Percentiles rank a stretch among this genome's conserved stretches.
These are phyloP conservation scores for Stephania japonica DNA, from an alignment of 164 flowering plant genomes.

Conservation along the genomic window DNA sequence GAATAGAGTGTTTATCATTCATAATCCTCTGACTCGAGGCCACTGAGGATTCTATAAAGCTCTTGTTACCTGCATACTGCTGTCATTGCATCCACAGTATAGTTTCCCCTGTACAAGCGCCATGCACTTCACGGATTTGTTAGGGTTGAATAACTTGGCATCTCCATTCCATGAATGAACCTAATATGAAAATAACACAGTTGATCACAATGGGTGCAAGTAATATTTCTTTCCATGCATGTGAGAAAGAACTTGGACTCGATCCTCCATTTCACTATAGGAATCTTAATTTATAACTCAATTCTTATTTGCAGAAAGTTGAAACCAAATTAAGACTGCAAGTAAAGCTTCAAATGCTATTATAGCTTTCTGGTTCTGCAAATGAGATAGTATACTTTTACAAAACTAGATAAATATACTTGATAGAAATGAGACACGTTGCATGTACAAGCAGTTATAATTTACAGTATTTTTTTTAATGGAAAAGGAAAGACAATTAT, in stretches of 20 bases:
- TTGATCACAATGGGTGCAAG: not conserved
- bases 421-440: not conserved
- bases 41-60: not conserved
- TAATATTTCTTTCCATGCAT: not conserved
- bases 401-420: not conserved
- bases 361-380: not conserved
- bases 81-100: slow-evolving; percentile 73
- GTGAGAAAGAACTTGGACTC: not conserved
- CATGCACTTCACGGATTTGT: slow-evolving; percentile 57
- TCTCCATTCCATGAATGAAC: slow-evolving; percentile 73
- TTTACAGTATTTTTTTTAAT: not conserved
- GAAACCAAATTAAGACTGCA: not conserved
- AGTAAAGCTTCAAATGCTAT: not conserved
- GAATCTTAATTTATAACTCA: not conserved
- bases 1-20: not conserved
- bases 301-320: not conserved
- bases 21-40: not conserved
- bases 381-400: not conserved
- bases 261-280: not conserved
- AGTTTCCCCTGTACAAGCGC: slow-evolving; percentile 57
- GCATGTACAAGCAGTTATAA: too few species aligned
- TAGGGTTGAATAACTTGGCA: slow-evolving; percentile 45
- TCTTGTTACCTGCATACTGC: slow-evolving; percentile 60
- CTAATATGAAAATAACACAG: slow-evolving; percentile 21
- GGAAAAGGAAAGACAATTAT: not conserved